phyloP scores from a whole-genome alignment of 2,329 filamentous ascomycete genomes.

The Diplodia intermedia region DNA sequence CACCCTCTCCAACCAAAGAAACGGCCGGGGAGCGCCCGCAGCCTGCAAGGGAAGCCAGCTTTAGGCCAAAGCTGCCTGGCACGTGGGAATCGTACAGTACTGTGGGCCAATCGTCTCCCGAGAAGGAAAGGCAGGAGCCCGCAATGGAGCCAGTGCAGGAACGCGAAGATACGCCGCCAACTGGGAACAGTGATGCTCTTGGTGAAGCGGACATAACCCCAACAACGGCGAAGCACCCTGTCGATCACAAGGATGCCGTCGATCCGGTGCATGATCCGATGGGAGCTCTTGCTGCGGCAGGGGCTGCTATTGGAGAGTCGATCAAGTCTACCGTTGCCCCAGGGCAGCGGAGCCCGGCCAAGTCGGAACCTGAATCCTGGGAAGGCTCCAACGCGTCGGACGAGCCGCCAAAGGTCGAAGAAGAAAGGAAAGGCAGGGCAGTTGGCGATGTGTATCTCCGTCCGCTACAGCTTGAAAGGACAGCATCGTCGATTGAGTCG shows the following conservation, averaged over 20 bases:
- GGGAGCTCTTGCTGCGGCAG: constrained; percentile 54
- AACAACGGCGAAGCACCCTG: constrained; percentile 46
- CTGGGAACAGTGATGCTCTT: constrained; percentile 32
- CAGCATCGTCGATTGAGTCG: constrained; percentile 44
- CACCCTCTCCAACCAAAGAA: constrained; percentile 37
- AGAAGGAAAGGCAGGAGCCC: constrained; percentile 39
- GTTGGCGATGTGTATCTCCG: constrained; percentile 48
- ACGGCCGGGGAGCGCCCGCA: constrained; percentile 38
- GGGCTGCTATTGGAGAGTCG: constrained; percentile 57
- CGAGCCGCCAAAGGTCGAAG: constrained; percentile 10
- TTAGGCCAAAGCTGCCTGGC: constrained; percentile 60
- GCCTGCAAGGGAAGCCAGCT: constrained; percentile 49
- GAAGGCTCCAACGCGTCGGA: constrained; percentile 35
- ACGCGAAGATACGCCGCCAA: constrained; percentile 33
- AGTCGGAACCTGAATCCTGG: constrained; percentile 32
- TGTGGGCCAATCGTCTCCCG: constrained; percentile 44
- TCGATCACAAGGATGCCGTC: constrained; percentile 34
- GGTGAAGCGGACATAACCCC: constrained; percentile 45
- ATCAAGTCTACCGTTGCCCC: constrained; percentile 51
- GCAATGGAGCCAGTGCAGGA: constrained; percentile 24
- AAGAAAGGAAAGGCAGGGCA: constrained; percentile 32
- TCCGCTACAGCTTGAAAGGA: constrained; percentile 49
- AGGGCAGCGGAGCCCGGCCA: constrained; percentile 34
- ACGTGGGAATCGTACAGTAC: constrained; percentile 61
- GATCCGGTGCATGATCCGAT: constrained; percentile 52